These are phyloP conservation scores for Vinca minor DNA, from an alignment of 257 asterid species.

Conservation along the genomic window DNA sequence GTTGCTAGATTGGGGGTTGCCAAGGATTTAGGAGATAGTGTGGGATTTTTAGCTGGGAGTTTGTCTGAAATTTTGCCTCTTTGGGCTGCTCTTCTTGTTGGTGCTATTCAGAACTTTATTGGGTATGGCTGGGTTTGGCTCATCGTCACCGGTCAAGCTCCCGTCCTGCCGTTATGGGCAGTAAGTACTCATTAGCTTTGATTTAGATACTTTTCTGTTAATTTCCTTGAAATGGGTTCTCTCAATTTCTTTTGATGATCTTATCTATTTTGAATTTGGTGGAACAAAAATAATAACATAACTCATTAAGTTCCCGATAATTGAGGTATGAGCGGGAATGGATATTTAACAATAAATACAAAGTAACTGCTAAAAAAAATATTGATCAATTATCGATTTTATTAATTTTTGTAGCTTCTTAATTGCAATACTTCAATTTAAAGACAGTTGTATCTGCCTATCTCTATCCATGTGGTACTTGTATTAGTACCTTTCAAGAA, in stretches of 20 bases:
- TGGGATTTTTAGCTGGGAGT: conserved; percentile 45
- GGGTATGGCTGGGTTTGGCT: conserved; percentile 62
- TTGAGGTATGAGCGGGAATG: too few species aligned
- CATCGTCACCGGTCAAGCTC: conserved; percentile 34
- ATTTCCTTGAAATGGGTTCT: not conserved
- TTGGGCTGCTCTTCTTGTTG: conserved; percentile 47
- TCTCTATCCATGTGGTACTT: too few species aligned
- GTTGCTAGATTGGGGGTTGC: conserved; percentile 43
- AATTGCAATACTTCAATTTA: too few species aligned
- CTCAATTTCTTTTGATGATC: not conserved
- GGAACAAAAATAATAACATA: too few species aligned
- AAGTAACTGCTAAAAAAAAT: too few species aligned
- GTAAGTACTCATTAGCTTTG: conserved; percentile 12
- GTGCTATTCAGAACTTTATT: conserved; percentile 37
- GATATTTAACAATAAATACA: too few species aligned
- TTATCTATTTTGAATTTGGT: too few species aligned
- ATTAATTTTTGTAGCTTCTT: too few species aligned
- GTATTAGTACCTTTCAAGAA: too few species aligned
- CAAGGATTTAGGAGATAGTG: conserved; percentile 47
- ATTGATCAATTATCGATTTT: too few species aligned
- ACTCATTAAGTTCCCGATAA: too few species aligned
- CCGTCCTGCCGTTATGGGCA: conserved; percentile 38
- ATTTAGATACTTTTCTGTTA: not conserved
- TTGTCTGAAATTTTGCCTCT: conserved; percentile 41
- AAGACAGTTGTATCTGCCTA: too few species aligned